A percentile compares a stretch with the other conserved stretches of the same genome.
phyloP scores from a whole-genome alignment of 176 grass and related monocot species.

The Oryza coarctata region DNA sequence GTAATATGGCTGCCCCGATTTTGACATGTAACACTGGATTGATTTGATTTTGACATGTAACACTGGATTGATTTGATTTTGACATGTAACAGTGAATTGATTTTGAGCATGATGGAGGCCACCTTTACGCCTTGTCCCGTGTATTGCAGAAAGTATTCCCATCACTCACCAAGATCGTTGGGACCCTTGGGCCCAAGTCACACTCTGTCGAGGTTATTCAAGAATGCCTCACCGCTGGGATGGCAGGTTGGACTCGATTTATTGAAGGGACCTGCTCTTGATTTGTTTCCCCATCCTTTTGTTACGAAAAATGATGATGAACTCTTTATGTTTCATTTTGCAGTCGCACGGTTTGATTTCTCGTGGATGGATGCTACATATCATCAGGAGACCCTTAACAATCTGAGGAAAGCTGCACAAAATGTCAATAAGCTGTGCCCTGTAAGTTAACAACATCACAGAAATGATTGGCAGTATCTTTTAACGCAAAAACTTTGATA shows the following conservation, averaged over 20 bases:
- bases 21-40: not conserved
- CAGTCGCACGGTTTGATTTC: conserved; percentile 96
- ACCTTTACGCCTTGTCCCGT: not conserved
- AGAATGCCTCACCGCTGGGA: conserved; percentile 85
- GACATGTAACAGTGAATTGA: not conserved
- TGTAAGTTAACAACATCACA: conserved; percentile 51
- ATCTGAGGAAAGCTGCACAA: conserved; percentile 73
- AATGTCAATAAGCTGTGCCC: conserved; percentile 89
- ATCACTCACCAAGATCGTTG: conserved; percentile 93
- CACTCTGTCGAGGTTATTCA: conserved; percentile 73
- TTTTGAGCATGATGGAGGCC: not conserved
- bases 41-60: not conserved
- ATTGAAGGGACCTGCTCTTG: not conserved
- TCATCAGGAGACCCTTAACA: conserved; percentile 88
- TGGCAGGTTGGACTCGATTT: conserved; percentile 68
- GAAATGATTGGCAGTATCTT: not conserved
- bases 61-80: not conserved
- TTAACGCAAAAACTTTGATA: not conserved
- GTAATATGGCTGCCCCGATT: not conserved
- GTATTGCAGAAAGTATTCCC: conserved; percentile 72
- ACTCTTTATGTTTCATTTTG: conserved; percentile 27
- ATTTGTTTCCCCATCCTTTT: not conserved
- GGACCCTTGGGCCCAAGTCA: conserved; percentile 82
- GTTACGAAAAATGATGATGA: not conserved
- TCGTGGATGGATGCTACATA: conserved; percentile 79